Base-by-base conservation (phyloP, 306 rosid species). In the Acacia acuminata region DNA sequence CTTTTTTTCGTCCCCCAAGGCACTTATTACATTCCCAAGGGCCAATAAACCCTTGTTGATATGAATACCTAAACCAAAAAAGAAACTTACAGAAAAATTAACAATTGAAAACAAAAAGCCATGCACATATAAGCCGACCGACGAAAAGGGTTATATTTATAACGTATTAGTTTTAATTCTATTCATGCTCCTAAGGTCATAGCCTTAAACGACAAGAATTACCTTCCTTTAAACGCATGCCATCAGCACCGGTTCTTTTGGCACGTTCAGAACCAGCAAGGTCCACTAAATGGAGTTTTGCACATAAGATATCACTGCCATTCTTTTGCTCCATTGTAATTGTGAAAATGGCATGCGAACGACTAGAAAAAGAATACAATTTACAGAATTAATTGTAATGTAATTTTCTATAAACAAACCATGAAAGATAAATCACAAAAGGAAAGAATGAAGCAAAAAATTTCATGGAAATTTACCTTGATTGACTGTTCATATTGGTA, bases 221-320 rank as follows among this genome's bases (percentile, higher is more conserved):
- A 96, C 99, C 99, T 92, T 96, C 98, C 84, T 94, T 96, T 64
- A 96, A 80, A 25, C 98, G 96, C 99, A 96, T 88, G 65, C 99
- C 99, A 77, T 96, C 99, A 1, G 99, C 99, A 51, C 99, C 99
- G 1, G 99, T 96, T 82, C 98, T 71, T 83, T 96, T 96, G 65
- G 98, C 99, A 50, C 99, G 81, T 82, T 96, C 99, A 44, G 99
- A 96, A 84, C 99, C 99, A 79, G 98, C 99, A 82, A 96, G 91
- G 73, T 96, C 99, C 20, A 96, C 99, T 79, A 96, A 64, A 82
- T 96, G 99, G 22, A 96, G 87, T 72, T 96, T 96, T 17, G 99
- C 98, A 79, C 96, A 89, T 63, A 96, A 79, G 60, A 96, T 92
- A 38, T 94, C 98, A 77, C 92, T 96, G 30, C 97, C 94, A 56